Base-by-base conservation (phyloP, 306 rosid species). In the Quillaja saponaria region DNA sequence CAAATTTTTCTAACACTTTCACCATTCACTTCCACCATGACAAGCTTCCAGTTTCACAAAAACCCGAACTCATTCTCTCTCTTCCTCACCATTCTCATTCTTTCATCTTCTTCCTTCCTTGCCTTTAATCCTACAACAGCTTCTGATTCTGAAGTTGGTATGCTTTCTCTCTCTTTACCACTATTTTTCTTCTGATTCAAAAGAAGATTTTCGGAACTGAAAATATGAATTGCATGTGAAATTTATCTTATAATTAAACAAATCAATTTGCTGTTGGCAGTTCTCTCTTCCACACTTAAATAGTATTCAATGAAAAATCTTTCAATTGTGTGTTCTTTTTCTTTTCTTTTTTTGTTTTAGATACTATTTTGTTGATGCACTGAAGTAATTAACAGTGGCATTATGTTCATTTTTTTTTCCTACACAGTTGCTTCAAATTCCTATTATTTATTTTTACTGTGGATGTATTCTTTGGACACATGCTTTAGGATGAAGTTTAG, bases 61-160 rank as follows among this genome's bases (percentile, higher is more conserved):
- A 54, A 58, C 25, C 19, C 15, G 69, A 40, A 34, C 41, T 28
- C 66, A 12, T n/a, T 71, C 66, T 67, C 37, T 12, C 16, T 69
- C 50, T 0, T 79, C 64, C 34, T 76, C 38, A n/a, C 58, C 8
- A 37, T 47, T 31, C 68, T 71, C 66, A 49, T 71, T 53, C 34
- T 78, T 19, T 69, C 6, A 35, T 74, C 78, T 10, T 48, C 61
- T 18, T 37, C 64, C 51, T 54, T 45, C 55, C 56, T 78, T n/a
- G n/a, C n/a, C n/a, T n/a, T n/a, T n/a, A n/a, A n/a, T n/a, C n/a
- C n/a, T 69, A 6, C 57, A 34, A 18, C 52, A 64, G 84, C 86
- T 56, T 8, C 68, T 16, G 67, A 69, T 1, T 25, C 81, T 40
- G 78, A 79, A 82, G 70, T 37, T 40, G 88, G 97, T 90, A 78